Conservation (phyloP, 495 filamentous ascomycete genomes). For the Podospora pseudopauciseta region DNA sequence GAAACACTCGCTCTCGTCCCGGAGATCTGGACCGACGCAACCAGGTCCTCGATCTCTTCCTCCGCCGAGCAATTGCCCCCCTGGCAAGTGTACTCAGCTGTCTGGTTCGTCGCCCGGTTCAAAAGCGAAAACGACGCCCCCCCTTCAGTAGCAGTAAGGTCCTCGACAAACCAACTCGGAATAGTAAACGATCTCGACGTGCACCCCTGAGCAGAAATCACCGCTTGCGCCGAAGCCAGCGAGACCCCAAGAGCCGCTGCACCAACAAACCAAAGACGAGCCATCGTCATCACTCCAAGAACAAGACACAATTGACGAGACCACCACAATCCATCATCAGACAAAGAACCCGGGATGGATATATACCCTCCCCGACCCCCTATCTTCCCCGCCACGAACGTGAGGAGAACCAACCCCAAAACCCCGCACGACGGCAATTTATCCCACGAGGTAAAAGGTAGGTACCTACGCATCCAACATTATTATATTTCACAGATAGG, state of each 20-base stretch:
- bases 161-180: conserved; percentile 26
- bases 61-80: neutral
- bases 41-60: neutral
- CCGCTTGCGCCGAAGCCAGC: neutral
- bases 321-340: neutral
- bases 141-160: conserved; percentile 3
- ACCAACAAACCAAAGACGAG: neutral
- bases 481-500: neutral
- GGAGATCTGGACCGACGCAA: conserved; percentile 6
- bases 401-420: neutral
- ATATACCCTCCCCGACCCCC: neutral
- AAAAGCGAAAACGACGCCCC: conserved; percentile 23
- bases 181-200: conserved; percentile 25
- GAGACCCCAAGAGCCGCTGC: neutral
- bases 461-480: neutral
- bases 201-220: conserved; percentile 13
- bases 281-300: neutral
- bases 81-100: conserved; percentile 18
- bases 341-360: neutral
- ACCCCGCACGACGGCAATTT: neutral
- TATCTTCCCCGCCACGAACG: neutral
- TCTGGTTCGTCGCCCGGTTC: conserved; percentile 32
- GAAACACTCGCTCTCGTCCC: conserved; percentile 1
- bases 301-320: neutral
- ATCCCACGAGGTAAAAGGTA: neutral